phyloP scores from a whole-genome alignment of 2,329 filamentous ascomycete species.

The Dactylellina drechsleri region DNA sequence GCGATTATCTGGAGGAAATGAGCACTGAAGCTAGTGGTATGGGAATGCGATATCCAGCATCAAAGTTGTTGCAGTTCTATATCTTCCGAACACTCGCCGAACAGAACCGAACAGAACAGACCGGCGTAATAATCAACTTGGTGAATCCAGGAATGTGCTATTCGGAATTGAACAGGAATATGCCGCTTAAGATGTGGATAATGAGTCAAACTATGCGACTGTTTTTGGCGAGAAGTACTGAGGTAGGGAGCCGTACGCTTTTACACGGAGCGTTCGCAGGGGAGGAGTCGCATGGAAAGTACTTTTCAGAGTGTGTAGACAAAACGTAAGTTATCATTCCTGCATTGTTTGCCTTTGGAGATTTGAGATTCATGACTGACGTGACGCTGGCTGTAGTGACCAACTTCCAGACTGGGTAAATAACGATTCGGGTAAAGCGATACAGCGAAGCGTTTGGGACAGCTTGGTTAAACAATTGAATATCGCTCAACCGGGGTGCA shows the following conservation, averaged over 20 bases:
- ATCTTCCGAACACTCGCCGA: slow-evolving; percentile 45
- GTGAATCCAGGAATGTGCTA: slow-evolving; percentile 55
- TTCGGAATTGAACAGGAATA: slow-evolving; percentile 50
- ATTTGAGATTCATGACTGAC: not conserved
- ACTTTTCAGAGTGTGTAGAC: slow-evolving; percentile 49
- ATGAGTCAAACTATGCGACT: slow-evolving; percentile 14
- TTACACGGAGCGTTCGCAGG: slow-evolving; percentile 57
- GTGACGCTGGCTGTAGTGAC: not conserved
- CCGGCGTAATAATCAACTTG: slow-evolving; percentile 54
- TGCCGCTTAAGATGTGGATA: slow-evolving; percentile 11
- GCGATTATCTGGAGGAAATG: slow-evolving; percentile 41
- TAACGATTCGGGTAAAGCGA: slow-evolving; percentile 24
- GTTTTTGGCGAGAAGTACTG: slow-evolving; percentile 58
- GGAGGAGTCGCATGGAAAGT: slow-evolving; percentile 57
- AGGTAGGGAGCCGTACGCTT: slow-evolving; percentile 59
- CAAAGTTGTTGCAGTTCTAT: slow-evolving; percentile 55
- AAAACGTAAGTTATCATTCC: slow-evolving; percentile 56
- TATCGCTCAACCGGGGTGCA: slow-evolving; percentile 21
- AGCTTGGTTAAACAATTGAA: slow-evolving; percentile 35
- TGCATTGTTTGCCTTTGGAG: not conserved
- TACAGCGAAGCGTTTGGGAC: slow-evolving; percentile 44
- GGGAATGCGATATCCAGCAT: slow-evolving; percentile 42
- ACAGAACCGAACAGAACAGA: slow-evolving; percentile 15
- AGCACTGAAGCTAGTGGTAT: slow-evolving; percentile 29
- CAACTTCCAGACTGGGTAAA: slow-evolving; percentile 27